phyloP scores from a whole-genome alignment of 2,329 filamentous ascomycete genomes.

The Dothideomycetes sp. region DNA sequence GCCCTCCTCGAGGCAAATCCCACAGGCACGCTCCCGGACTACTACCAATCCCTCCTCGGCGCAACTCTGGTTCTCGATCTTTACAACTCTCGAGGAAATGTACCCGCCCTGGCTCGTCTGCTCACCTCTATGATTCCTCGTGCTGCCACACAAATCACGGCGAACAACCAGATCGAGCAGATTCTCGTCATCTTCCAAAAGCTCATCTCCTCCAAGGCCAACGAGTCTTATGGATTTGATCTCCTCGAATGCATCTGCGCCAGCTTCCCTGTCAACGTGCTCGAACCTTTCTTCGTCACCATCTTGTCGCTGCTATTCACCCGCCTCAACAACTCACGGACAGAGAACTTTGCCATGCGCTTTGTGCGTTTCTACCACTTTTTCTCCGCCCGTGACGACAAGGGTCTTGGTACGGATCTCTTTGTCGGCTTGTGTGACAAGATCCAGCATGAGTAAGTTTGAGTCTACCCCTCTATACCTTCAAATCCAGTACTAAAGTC shows the following conservation, averaged over 20 bases:
- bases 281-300: slow-evolving; percentile 68
- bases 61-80: slow-evolving; percentile 70
- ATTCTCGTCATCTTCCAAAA: slow-evolving; percentile 95
- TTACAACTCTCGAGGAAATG: slow-evolving; percentile 89
- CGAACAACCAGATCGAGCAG: slow-evolving; percentile 71
- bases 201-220: slow-evolving; percentile 68
- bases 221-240: slow-evolving; percentile 80
- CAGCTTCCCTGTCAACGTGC: slow-evolving; percentile 59
- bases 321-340: slow-evolving; percentile 57
- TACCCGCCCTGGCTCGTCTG: slow-evolving; percentile 79
- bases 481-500: slow-evolving; percentile 12
- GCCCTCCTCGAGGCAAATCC: slow-evolving; percentile 82
- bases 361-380: slow-evolving; percentile 95
- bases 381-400: slow-evolving; percentile 65
- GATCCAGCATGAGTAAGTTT: slow-evolving; percentile 55
- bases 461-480: slow-evolving; percentile 3
- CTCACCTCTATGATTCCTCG: slow-evolving; percentile 75
- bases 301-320: slow-evolving; percentile 77
- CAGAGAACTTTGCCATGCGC: slow-evolving; percentile 73
- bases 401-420: slow-evolving; percentile 83
- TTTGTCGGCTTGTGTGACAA: slow-evolving; percentile 77
- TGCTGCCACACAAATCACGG: slow-evolving; percentile 59
- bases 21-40: slow-evolving; percentile 62
- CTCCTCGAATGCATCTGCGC: slow-evolving; percentile 71
- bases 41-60: slow-evolving; percentile 68